Conservation (phyloP, 176 grass and related monocot species). For the Lolium perenne region DNA sequence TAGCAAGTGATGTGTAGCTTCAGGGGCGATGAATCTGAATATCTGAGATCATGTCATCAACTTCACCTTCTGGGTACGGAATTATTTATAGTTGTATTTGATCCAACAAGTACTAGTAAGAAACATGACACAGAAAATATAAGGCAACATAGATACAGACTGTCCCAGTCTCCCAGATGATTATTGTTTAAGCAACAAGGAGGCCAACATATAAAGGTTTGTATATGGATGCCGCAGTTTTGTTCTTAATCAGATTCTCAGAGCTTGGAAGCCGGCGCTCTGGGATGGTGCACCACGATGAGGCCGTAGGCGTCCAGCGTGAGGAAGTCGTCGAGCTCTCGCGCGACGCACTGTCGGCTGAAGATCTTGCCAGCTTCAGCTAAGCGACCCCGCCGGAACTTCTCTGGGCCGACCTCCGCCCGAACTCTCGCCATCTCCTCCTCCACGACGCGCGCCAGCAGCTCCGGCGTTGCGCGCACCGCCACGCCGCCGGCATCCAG, state of each 20-base stretch:
- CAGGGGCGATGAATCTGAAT: neutral
- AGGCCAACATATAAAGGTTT: neutral
- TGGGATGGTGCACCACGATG: conserved; percentile 76
- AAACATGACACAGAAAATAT: neutral
- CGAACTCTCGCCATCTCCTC: conserved; percentile 83
- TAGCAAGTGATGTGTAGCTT: neutral
- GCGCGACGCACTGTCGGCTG: conserved; percentile 63
- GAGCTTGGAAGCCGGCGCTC: conserved; percentile 55
- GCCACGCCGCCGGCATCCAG: conserved; percentile 61
- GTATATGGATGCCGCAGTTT: neutral
- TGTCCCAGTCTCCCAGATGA: neutral
- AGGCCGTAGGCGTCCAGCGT: conserved; percentile 86
- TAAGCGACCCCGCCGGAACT: conserved; percentile 61
- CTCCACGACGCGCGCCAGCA: conserved; percentile 76
- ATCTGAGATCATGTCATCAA: neutral
- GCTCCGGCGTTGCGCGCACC: conserved; percentile 60
- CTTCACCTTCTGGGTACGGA: conserved; percentile 1
- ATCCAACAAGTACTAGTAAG: neutral
- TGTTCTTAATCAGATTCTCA: conserved; percentile 31
- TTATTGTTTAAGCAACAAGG: neutral
- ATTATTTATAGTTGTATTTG: conserved; percentile 18
- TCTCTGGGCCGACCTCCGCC: conserved; percentile 61
- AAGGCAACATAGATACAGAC: neutral
- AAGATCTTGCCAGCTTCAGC: conserved; percentile 72
- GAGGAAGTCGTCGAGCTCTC: conserved; percentile 88